A percentile compares a stretch with the other conserved stretches of the same genome.
phyloP scores from a whole-genome alignment of 2,329 filamentous ascomycete genomes.

The Exutisphaerella laricina region DNA sequence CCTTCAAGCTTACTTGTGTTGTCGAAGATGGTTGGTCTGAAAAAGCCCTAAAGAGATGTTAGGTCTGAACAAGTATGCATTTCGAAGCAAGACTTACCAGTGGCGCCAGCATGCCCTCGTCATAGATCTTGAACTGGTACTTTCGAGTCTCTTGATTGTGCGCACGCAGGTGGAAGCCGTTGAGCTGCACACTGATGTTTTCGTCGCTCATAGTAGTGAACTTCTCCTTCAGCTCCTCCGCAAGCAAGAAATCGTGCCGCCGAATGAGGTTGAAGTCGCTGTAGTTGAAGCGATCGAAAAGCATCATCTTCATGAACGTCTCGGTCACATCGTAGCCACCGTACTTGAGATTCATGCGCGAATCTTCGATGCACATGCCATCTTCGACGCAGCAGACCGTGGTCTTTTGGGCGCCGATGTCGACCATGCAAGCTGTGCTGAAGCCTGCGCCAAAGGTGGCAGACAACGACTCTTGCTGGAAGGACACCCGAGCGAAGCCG shows the following conservation, averaged over 20 bases:
- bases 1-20: constrained; percentile 71
- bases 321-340: constrained; percentile 91
- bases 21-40: constrained; percentile 82
- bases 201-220: constrained; percentile 87
- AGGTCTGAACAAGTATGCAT: neutral
- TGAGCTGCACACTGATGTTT: constrained; percentile 80
- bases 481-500: constrained; percentile 80
- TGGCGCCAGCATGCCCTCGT: constrained; percentile 88
- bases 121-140: constrained; percentile 94
- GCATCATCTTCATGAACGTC: constrained; percentile 95
- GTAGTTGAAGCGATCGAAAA: constrained; percentile 93
- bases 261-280: constrained; percentile 85
- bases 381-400: constrained; percentile 96
- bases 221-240: constrained; percentile 92
- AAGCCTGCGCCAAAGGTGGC: constrained; percentile 94
- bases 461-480: constrained; percentile 93
- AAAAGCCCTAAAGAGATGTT: constrained; percentile 57
- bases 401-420: constrained; percentile 95
- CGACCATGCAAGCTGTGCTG: constrained; percentile 88
- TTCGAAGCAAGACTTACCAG: constrained; percentile 49
- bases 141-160: constrained; percentile 85
- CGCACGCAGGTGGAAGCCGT: constrained; percentile 84
- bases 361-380: constrained; percentile 90
- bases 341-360: constrained; percentile 88
- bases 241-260: constrained; percentile 86